Base-by-base conservation (phyloP, 2,329 filamentous ascomycete species). In the Colletotrichum sp. region DNA sequence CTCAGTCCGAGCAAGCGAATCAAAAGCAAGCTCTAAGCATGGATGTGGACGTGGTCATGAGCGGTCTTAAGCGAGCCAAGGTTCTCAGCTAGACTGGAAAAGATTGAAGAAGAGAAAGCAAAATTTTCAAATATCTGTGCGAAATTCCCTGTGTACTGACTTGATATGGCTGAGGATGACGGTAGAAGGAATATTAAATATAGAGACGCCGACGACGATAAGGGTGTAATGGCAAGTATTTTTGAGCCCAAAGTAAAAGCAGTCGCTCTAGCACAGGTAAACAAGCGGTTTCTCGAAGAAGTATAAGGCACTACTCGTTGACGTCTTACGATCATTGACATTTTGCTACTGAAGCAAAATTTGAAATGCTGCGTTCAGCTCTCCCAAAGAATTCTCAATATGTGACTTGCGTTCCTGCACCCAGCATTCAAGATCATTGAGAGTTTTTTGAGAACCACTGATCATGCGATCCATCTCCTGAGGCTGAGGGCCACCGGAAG, bases 381-480 rank as follows among this genome's bases (percentile, higher is more conserved):
- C 55, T 4, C 34, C 34, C 5, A 75, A 8, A 5, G 69, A 38
- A 13, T 13, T 28, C 8, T 67, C 38, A 12, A 75, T 72, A 12
- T 67, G 38, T 10, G 69, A 61, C 18, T 28, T 58, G 12, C 58
- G 65, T 16, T 76, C 30, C 2, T 36, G 26, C 21, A 76, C 12
- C 73, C 73, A 76, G 8, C 7, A 9, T 12, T 55, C 12, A 6
- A 74, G 34, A 24, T 24, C 16, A 18, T 32, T 8, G 6, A 76
- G 52, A 0, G 30, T 15, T 13, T 21, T 2, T 15, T 60, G 48
- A 26, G 73, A 65, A 1, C 30, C 21, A 12, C 6, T n/a, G 5
- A 76, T 60, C 73, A 76, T 76, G 12, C 73, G 56, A 15, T 70
- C 48, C 70, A 76, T 76, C 28, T 76, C 73, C 3, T 30, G 28